Conservation (phyloP, 306 rosid species). For the Fragaria nilgerrensis region DNA sequence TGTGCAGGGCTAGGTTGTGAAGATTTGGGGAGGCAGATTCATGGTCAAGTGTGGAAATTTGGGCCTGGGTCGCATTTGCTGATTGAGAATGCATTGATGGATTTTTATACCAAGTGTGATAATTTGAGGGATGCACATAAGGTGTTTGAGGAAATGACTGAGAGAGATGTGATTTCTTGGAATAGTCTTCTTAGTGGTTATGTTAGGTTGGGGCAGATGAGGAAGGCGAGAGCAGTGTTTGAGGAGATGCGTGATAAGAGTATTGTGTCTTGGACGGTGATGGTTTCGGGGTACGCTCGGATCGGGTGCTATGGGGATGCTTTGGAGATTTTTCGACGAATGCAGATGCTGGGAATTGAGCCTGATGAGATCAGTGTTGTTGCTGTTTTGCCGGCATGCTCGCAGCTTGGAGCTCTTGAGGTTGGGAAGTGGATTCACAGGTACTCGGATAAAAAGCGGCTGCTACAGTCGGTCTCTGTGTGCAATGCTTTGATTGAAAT, state of each 20-base stretch:
- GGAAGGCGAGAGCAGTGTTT: slow-evolving; percentile 52
- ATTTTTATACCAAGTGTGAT: slow-evolving; percentile 58
- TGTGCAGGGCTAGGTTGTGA: slow-evolving; percentile 45
- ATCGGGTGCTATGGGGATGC: slow-evolving; percentile 58
- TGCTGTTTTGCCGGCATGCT: slow-evolving; percentile 72
- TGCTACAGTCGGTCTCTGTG: slow-evolving; percentile 34
- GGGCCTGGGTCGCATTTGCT: slow-evolving; percentile 45
- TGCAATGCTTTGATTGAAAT: slow-evolving; percentile 77
- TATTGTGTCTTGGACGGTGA: slow-evolving; percentile 76
- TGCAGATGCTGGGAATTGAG: slow-evolving; percentile 64
- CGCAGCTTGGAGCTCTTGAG: slow-evolving; percentile 78
- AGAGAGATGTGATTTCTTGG: slow-evolving; percentile 63
- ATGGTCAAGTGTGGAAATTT: slow-evolving; percentile 53
- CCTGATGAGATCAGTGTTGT: slow-evolving; percentile 74
- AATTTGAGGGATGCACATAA: slow-evolving; percentile 44
- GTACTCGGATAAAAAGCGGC: slow-evolving; percentile 46
- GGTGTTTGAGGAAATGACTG: slow-evolving; percentile 59
- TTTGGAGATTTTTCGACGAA: slow-evolving; percentile 52
- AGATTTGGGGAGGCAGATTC: slow-evolving; percentile 60
- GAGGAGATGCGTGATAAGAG: slow-evolving; percentile 68
- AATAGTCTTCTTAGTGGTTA: slow-evolving; percentile 67
- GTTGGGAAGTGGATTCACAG: slow-evolving; percentile 82
- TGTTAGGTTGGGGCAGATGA: slow-evolving; percentile 55
- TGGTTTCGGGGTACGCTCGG: slow-evolving; percentile 66
- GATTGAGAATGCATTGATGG: slow-evolving; percentile 58